Evolutionary conservation across 1,284 basidiomycete genomes (phyloP), one percentile per base, ranked within the genome.

Genomic region (Irpex sp.): DNA sequence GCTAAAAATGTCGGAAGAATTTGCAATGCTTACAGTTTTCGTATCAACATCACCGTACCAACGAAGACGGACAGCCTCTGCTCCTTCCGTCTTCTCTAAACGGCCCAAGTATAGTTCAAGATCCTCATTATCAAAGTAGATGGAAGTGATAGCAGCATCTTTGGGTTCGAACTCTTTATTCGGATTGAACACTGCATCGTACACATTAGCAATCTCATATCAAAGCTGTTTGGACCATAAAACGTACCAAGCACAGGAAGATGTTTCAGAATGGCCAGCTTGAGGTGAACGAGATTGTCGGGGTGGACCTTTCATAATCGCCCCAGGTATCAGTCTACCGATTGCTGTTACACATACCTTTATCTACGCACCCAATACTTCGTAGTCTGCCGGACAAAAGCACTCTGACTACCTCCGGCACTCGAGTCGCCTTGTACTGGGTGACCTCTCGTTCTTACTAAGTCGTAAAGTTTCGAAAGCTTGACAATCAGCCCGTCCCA

Each of bases 91-190:
- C 84, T 99, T 99, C 78, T 99, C 97, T 26, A 99, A 81, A 60
- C 97, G 90, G 54, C 97, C 97, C 15, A 99, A 89, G 74, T 99
- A 99, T n/a, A 99, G 85, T 67, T 99, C 97, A 51, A 99, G 85
- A 59, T 97, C 93, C 73, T 97, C 93, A 68, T 98, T 97, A 73
- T 98, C 96, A 67, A 94, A 94, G 76, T 95, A 95, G 61, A 95
- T 91, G 1, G 93, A 94, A 0, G 93, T 93, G 66, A 93, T 93
- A 6, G 91, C 91, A 62, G 95, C 85, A 78, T 99, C 97, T 70
- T 90, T 92, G 15, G 81, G 78, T 66, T 95, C 92, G 69, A 94
- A 99, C 70, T 97, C 94, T 78, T 98, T 99, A 56, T 97, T 91
- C 0, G 95, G 80, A 75, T 99, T 94, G 78, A 98, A 99, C 5